Percentiles rank a stretch among this genome's conserved stretches.
Conservation (phyloP, 768 basidiomycete species). For the Flagelloscypha sp. region DNA sequence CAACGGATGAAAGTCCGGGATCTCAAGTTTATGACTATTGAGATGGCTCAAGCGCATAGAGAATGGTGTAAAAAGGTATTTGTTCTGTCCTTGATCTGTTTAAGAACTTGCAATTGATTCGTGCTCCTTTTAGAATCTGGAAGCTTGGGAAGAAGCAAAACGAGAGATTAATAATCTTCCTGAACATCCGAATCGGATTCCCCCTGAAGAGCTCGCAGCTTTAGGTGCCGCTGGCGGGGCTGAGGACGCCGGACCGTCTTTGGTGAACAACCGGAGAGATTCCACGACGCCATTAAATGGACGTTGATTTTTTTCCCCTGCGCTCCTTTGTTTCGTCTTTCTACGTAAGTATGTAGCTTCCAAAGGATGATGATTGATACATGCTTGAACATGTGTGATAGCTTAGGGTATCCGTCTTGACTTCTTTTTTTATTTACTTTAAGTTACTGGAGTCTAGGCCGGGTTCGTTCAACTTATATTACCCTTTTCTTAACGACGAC, state of each 20-base stretch:
- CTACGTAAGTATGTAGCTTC: too few relatives aligned
- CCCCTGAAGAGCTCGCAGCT: slow-evolving; percentile 29
- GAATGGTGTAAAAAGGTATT: slow-evolving; percentile 97
- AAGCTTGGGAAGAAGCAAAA: slow-evolving; percentile 96
- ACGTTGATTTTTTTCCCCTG: too few relatives aligned
- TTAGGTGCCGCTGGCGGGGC: slow-evolving; percentile 23
- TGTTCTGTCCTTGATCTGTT: slow-evolving; percentile 5
- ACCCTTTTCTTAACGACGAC: too few relatives aligned
- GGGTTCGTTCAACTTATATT: too few relatives aligned
- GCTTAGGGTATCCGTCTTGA: too few relatives aligned
- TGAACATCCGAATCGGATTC: slow-evolving; percentile 73
- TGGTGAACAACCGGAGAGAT: too few relatives aligned
- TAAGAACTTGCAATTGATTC: slow-evolving; percentile 10
- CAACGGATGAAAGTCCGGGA: slow-evolving; percentile 99
- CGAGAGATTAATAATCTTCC: slow-evolving; percentile 86
- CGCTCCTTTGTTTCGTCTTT: too few relatives aligned
- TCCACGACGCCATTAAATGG: slow-evolving; percentile 69
- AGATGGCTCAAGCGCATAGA: slow-evolving; percentile 81
- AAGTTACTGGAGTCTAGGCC: too few relatives aligned
- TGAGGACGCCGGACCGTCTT: too few relatives aligned
- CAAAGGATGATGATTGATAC: too few relatives aligned
- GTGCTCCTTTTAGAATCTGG: slow-evolving; percentile 63
- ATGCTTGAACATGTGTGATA: too few relatives aligned
- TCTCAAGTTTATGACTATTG: slow-evolving; percentile 86
- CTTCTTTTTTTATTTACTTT: too few relatives aligned